phyloP scores from a whole-genome alignment of 2,329 filamentous ascomycete species.

The Seiridium cupressi region DNA sequence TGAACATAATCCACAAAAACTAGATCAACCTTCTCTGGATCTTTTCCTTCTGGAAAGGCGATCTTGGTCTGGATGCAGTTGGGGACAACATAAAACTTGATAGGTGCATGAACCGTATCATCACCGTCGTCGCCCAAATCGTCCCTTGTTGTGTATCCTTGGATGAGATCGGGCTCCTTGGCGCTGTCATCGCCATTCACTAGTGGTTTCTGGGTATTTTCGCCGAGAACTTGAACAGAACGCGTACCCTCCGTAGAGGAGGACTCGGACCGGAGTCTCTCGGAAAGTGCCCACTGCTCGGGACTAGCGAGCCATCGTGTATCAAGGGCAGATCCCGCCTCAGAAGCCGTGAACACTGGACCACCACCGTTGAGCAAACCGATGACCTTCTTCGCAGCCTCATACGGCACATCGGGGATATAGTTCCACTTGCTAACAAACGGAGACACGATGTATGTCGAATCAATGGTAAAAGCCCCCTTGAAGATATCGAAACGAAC shows the following conservation, averaged over 20 bases:
- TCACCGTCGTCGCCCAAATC: conserved; percentile 83
- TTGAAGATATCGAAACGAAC: conserved; percentile 96
- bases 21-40: conserved; percentile 76
- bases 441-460: conserved; percentile 81
- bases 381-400: conserved; percentile 68
- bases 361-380: conserved; percentile 54
- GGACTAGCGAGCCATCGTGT: conserved; percentile 49
- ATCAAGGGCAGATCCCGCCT: conserved; percentile 29
- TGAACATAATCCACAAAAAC: conserved; percentile 92
- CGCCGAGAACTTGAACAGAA: conserved; percentile 25
- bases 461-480: conserved; percentile 85
- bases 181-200: conserved; percentile 16
- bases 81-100: conserved; percentile 75
- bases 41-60: conserved; percentile 51
- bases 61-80: conserved; percentile 77
- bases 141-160: conserved; percentile 54
- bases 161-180: conserved; percentile 43
- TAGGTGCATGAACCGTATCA: conserved; percentile 77
- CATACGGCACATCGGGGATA: conserved; percentile 78
- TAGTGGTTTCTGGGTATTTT: conserved; percentile 28
- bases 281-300: conserved; percentile 31
- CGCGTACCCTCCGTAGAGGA: conserved; percentile 16
- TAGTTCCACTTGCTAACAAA: conserved; percentile 79
- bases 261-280: not conserved
- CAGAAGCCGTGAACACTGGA: conserved; percentile 39